Conservation (phyloP, 495 filamentous ascomycete genomes). For the Daldinia concentrica region DNA sequence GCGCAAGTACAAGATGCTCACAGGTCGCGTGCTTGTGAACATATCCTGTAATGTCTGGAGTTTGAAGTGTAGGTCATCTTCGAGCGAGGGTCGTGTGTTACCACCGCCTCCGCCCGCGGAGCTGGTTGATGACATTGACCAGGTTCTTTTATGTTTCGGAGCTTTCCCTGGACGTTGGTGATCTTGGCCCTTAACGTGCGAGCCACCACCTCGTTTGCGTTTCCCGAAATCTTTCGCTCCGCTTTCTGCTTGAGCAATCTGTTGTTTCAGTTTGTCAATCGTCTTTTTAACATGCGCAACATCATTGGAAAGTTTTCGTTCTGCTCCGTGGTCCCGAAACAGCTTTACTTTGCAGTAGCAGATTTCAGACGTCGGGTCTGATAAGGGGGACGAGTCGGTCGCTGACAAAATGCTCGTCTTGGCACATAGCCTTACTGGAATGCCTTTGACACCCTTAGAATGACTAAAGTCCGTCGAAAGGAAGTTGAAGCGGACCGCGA, state of each 20-base stretch:
- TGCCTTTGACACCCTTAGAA: conserved; percentile 97
- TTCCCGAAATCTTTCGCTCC: conserved; percentile 91
- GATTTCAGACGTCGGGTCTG: conserved; percentile 67
- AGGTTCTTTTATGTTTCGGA: conserved; percentile 90
- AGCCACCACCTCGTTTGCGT: conserved; percentile 75
- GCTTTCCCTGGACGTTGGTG: conserved; percentile 75
- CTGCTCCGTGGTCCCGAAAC: conserved; percentile 95
- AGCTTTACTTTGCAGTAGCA: conserved; percentile 96
- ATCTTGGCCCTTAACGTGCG: conserved; percentile 59
- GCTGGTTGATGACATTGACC: conserved; percentile 92
- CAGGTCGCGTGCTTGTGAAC: conserved; percentile 89
- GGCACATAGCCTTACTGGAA: conserved; percentile 88
- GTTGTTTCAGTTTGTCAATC: conserved; percentile 93
- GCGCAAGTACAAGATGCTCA: conserved; percentile 83
- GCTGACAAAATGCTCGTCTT: conserved; percentile 77
- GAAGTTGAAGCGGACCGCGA: conserved; percentile 96
- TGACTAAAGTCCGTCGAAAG: conserved; percentile 98
- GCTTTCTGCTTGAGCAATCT: conserved; percentile 86
- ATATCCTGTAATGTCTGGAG: conserved; percentile 88
- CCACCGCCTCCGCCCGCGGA: conserved; percentile 62
- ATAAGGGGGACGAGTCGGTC: conserved; percentile 53
- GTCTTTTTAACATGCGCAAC: conserved; percentile 91
- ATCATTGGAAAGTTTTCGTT: conserved; percentile 94
- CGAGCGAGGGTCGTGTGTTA: conserved; percentile 66
- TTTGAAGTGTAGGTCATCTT: conserved; percentile 90